phyloP scores from a whole-genome alignment of 495 filamentous ascomycete species.

The Lepidopterella palustris region DNA sequence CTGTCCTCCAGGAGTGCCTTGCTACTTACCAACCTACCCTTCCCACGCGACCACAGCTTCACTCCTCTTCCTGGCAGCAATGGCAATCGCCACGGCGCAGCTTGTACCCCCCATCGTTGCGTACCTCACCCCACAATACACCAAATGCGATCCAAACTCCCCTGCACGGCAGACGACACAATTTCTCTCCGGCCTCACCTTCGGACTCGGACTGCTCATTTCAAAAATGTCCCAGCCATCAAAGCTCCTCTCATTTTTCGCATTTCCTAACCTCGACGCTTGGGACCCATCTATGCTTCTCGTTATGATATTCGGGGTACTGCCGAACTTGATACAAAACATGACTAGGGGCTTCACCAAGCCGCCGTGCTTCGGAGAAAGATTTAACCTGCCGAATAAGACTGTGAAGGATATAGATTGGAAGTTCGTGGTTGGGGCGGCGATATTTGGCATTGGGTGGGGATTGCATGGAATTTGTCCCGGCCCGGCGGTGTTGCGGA shows the following conservation, averaged over 20 bases:
- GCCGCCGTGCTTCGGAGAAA: slow-evolving; percentile 41
- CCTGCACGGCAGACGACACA: slow-evolving; percentile 23
- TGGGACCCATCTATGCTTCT: slow-evolving; percentile 51
- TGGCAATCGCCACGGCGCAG: slow-evolving; percentile 34
- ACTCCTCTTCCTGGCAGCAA: slow-evolving; percentile 32
- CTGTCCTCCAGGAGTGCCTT: slow-evolving; percentile 39
- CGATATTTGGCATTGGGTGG: slow-evolving; percentile 51
- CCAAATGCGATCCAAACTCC: slow-evolving; percentile 31
- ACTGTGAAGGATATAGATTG: slow-evolving; percentile 48
- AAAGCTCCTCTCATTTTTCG: slow-evolving; percentile 52
- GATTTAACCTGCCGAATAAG: slow-evolving; percentile 43
- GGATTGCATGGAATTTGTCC: slow-evolving; percentile 52
- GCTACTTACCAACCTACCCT: slow-evolving; percentile 47
- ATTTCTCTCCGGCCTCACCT: slow-evolving; percentile 46
- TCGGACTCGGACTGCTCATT: slow-evolving; percentile 50
- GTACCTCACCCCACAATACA: background rate
- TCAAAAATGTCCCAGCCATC: slow-evolving; percentile 49
- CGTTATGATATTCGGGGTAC: slow-evolving; percentile 47
- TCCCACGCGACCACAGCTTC: slow-evolving; percentile 31
- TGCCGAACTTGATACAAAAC: slow-evolving; percentile 41
- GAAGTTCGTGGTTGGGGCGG: slow-evolving; percentile 47
- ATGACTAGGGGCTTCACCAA: slow-evolving; percentile 13
- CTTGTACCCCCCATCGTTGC: slow-evolving; percentile 28
- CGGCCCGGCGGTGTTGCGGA: slow-evolving; percentile 47
- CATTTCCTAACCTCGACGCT: slow-evolving; percentile 39